These are phyloP conservation scores for Zygosaccharomyces pseudobailii DNA, from an alignment of 1,139 yeast genomes.

Conservation along the genomic window DNA sequence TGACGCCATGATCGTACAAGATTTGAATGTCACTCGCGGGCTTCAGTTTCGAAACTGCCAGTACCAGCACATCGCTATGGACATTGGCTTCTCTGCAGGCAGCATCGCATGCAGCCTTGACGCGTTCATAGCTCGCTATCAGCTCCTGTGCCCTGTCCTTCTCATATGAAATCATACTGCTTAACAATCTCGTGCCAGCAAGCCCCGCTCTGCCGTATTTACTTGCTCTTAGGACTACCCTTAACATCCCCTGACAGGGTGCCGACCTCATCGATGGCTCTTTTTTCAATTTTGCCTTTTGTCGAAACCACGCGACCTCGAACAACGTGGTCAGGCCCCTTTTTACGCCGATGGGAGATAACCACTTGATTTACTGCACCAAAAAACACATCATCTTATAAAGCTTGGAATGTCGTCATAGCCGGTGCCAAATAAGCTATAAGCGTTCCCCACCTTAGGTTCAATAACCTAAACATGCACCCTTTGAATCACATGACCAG, in stretches of 20 bases:
- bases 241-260: neutral
- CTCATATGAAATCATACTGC: conserved; percentile 12
- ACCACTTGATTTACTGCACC: no score
- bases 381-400: no score
- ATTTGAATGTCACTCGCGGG: conserved; percentile 82
- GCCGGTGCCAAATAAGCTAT: no score
- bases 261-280: neutral
- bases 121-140: conserved; percentile 20
- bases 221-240: conserved; percentile 9
- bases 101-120: conserved; percentile 13
- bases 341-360: no score
- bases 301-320: no score
- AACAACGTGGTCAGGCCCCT: no score
- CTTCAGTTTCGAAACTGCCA: conserved; percentile 87
- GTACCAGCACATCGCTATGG: conserved; percentile 37
- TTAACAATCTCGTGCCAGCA: neutral
- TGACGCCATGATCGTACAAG: conserved; percentile 73
- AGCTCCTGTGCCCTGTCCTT: conserved; percentile 21
- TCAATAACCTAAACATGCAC: no score
- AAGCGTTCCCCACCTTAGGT: no score
- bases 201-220: neutral
- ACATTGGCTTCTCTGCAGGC: conserved; percentile 3
- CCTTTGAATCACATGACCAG: no score
- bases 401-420: no score
- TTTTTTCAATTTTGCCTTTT: neutral